Evolutionary conservation across 1,284 basidiomycete genomes (phyloP).

Genomic region (Pterula multifida): DNA sequence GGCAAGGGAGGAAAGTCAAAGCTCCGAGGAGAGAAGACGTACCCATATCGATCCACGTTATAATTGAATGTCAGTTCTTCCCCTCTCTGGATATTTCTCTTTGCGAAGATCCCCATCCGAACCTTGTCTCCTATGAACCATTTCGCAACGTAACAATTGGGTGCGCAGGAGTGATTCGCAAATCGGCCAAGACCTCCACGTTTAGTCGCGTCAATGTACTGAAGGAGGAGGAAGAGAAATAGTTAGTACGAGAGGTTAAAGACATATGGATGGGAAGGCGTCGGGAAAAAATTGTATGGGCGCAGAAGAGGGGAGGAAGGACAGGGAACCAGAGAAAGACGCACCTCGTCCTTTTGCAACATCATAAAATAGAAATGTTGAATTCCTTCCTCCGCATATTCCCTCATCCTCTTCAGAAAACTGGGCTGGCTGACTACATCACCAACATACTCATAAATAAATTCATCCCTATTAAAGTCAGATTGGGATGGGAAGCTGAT

Average conservation of each 20-base stretch:
- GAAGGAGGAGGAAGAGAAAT: conserved; percentile 2
- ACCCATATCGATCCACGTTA: conserved; percentile 99
- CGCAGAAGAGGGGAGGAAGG: too few relatives aligned
- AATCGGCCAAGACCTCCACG: conserved; percentile 94
- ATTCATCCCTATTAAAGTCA: conserved; percentile 53
- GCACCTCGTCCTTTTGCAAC: conserved; percentile 92
- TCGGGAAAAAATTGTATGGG: conserved; percentile 2
- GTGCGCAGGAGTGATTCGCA: conserved; percentile 96
- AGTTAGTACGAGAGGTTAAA: too few relatives aligned
- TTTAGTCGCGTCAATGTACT: conserved; percentile 99
- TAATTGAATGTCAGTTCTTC: conserved; percentile 99
- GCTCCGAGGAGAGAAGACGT: conserved; percentile 21
- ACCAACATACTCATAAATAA: conserved; percentile 97
- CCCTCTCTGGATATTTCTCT: conserved; percentile 65
- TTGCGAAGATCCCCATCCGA: conserved; percentile 98
- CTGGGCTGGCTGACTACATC: conserved; percentile 86
- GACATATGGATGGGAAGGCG: conserved; percentile 1
- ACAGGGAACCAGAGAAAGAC: conserved; percentile 14
- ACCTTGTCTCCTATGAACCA: conserved; percentile 91
- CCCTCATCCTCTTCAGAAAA: conserved; percentile 90
- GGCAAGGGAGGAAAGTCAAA: too few relatives aligned
- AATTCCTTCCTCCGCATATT: conserved; percentile 89
- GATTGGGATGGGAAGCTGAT: not conserved
- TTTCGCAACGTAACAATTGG: conserved; percentile 98
- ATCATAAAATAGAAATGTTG: conserved; percentile 99